Evolutionary conservation across 2,329 filamentous ascomycete genomes (phyloP), one percentile per base, ranked within the genome.

Genomic region (Xylariaceae sp.): DNA sequence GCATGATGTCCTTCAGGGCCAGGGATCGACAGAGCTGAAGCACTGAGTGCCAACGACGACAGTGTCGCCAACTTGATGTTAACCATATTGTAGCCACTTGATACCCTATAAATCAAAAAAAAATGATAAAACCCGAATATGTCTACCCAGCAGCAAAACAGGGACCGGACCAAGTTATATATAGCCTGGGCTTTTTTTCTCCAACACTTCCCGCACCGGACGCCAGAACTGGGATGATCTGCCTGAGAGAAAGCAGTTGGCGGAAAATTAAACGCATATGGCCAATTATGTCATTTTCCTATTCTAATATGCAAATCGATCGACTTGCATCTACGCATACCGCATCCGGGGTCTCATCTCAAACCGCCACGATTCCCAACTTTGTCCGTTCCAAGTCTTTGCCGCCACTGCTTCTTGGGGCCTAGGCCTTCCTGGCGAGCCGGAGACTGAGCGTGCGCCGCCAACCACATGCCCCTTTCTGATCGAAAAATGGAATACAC

Each of bases 11-110:
- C 31, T 11, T 19, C 14, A 9, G 17, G 34, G 27, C 24, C 17
- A 14, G 17, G 17, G 17, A 34, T 4, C 26, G 39, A 30, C 31
- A 34, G 28, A 15, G 41, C 40, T 1, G 36, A 44, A 11, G 38
- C 36, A 24, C 40, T n/a, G 6, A 46, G 37, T 30, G 40, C 43
- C 23, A 48, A 38, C 4, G 34, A 38, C 3, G 40, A 43, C 19
- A 44, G 14, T 4, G 36, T 9, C 15, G 36, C 31, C 4, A 37
- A 9, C 23, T 21, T 21, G 14, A 45, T 11, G 7, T 19, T 16
- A 8, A 33, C 42, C 45, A 47, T 47, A 5, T 19, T 41, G 6
- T 37, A 38, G 38, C 4, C 1, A 12, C 12, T 24, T 3, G 13
- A 27, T 26, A 5, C 15, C 18, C n/a, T 28, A 13, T 24, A n/a